Conservation (phyloP, 352 stramenopile species). For the Phytophthora sp. region DNA sequence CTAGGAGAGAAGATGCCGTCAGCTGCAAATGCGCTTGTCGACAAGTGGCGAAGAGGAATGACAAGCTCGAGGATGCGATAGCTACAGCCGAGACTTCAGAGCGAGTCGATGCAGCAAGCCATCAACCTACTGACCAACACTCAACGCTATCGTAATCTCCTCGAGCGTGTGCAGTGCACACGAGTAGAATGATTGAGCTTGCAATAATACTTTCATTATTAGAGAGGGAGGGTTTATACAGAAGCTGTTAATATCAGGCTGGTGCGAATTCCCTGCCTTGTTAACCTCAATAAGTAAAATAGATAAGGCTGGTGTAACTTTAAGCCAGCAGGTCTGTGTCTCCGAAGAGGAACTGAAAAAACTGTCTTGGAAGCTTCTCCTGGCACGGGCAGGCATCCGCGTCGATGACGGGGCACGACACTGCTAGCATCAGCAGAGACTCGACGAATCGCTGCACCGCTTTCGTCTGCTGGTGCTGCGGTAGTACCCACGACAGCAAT, state of each 20-base stretch:
- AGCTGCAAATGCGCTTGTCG: conserved; percentile 18
- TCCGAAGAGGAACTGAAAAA: not conserved
- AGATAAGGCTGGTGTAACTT: too few relatives aligned
- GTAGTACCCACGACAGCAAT: conserved; percentile 16
- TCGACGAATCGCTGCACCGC: conserved; percentile 15
- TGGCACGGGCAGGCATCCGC: conserved; percentile 11
- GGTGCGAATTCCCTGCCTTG: too few relatives aligned
- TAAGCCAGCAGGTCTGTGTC: not conserved
- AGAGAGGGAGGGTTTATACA: too few relatives aligned
- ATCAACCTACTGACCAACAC: too few relatives aligned
- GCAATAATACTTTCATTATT: too few relatives aligned
- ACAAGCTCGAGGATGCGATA: conserved; percentile 4
- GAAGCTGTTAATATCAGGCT: too few relatives aligned
- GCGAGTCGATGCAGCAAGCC: too few relatives aligned
- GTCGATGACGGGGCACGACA: conserved; percentile 7
- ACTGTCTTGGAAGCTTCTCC: not conserved
- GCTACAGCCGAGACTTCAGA: too few relatives aligned
- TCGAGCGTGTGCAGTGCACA: too few relatives aligned
- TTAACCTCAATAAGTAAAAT: too few relatives aligned
- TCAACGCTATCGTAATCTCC: too few relatives aligned
- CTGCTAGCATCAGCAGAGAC: conserved; percentile 9
- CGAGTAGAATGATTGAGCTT: too few relatives aligned
- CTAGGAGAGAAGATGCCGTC: conserved; percentile 11
- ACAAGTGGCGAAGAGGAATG: not conserved
- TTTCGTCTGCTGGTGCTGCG: conserved; percentile 3